Evolutionary conservation across 176 grass and related monocot genomes (phyloP).

Genomic region (Guadua angustifolia): DNA sequence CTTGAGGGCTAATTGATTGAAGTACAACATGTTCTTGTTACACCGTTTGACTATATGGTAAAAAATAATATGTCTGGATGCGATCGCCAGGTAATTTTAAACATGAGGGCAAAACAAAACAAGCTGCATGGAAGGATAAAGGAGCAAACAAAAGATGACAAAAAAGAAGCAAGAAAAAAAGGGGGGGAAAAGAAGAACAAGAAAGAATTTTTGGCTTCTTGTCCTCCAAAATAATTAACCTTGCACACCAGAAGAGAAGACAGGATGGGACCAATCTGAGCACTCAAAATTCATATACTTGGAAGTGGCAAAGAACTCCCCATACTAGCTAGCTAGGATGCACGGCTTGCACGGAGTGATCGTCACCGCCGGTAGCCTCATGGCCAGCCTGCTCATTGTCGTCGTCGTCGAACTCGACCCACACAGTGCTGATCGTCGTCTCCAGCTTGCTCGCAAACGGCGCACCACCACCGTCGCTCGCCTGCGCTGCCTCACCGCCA

Average conservation of each 20-base stretch:
- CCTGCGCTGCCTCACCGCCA: background rate
- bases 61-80: background rate
- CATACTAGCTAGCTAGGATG: constrained; percentile 36
- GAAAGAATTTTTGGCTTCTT: constrained; percentile 39
- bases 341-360: constrained; percentile 12
- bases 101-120: background rate
- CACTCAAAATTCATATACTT: constrained; percentile 50
- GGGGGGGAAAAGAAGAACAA: background rate
- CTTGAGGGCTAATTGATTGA: background rate
- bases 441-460: constrained; percentile 61
- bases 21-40: background rate
- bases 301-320: constrained; percentile 37
- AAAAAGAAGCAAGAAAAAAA: background rate
- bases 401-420: constrained; percentile 78
- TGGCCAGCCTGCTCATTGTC: constrained; percentile 5
- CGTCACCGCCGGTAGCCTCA: constrained; percentile 4
- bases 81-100: background rate
- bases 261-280: constrained; percentile 31
- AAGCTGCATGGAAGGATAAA: constrained; percentile 20
- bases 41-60: background rate
- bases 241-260: constrained; percentile 46
- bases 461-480: background rate
- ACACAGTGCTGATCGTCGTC: constrained; percentile 87
- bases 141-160: background rate
- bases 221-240: constrained; percentile 44